Percentiles rank a stretch among this genome's conserved stretches.
phyloP scores from a whole-genome alignment of 163 green algal species.

The Scenedesmus sp. region DNA sequence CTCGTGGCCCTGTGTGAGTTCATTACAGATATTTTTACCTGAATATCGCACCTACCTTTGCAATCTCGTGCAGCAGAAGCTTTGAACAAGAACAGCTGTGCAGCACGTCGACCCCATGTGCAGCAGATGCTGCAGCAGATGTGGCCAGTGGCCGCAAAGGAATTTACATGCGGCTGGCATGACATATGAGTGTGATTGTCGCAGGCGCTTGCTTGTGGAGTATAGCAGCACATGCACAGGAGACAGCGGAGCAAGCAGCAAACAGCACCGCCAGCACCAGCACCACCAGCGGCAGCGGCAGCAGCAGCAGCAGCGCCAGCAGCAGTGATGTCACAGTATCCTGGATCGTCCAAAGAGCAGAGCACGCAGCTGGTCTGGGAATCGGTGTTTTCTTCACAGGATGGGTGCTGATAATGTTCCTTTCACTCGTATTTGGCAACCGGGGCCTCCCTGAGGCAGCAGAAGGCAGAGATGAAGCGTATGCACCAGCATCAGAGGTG shows the following conservation, averaged over 20 bases:
- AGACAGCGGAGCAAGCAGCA: not conserved
- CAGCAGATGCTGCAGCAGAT: constrained; percentile 8
- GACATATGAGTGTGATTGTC: not conserved
- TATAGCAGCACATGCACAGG: not conserved
- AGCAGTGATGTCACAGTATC: constrained; percentile 5
- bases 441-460: not conserved
- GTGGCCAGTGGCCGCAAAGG: not conserved
- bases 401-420: not conserved
- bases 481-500: constrained; percentile 9
- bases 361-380: constrained; percentile 21
- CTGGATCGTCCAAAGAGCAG: constrained; percentile 8
- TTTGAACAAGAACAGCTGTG: not conserved
- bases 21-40: not conserved
- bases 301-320: too few relatives aligned
- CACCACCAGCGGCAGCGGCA: too few relatives aligned
- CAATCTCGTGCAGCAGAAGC: not conserved
- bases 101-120: not conserved
- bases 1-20: not conserved
- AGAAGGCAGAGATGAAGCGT: not conserved
- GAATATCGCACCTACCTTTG: not conserved
- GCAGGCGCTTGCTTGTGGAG: not conserved
- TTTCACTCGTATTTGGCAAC: constrained; percentile 25
- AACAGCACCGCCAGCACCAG: not conserved
- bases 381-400: not conserved
- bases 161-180: not conserved